Percentiles rank a stretch among this genome's conserved stretches.
These are phyloP conservation scores for Haplosporangium sp. DNA, from an alignment of 371 early-diverging fungal genomes.

Conservation along the genomic window DNA sequence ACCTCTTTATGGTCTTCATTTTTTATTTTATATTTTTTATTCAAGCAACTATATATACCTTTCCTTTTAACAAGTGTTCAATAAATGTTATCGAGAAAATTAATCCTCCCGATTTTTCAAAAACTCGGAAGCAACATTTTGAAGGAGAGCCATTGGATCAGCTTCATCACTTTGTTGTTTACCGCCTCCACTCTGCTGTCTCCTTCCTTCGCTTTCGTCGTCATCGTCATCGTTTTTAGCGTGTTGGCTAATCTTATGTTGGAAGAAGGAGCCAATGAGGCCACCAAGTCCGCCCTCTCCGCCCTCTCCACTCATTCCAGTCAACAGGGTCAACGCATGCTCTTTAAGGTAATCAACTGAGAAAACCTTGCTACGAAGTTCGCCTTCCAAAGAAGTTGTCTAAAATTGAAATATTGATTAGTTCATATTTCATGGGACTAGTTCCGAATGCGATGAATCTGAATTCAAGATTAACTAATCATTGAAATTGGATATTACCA, in stretches of 20 bases:
- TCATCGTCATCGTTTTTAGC: neutral
- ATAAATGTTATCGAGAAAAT: neutral
- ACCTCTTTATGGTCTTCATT: neutral
- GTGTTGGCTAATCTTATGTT: neutral
- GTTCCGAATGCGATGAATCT: no score
- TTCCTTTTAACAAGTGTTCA: slow-evolving; percentile 12
- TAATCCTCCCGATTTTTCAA: slow-evolving; percentile 19
- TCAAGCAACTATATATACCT: neutral
- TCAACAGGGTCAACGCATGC: slow-evolving; percentile 17
- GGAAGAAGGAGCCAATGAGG: slow-evolving; percentile 13
- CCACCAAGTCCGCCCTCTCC: slow-evolving; percentile 24
- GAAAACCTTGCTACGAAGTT: slow-evolving; percentile 44
- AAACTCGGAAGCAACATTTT: slow-evolving; percentile 25
- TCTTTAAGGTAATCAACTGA: slow-evolving; percentile 34
- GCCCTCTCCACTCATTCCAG: slow-evolving; percentile 14
- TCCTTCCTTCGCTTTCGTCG: neutral
- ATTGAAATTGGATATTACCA: slow-evolving; percentile 16
- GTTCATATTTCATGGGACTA: neutral
- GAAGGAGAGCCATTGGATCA: slow-evolving; percentile 6
- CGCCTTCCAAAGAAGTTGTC: slow-evolving; percentile 28
- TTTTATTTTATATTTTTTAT: neutral
- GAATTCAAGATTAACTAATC: no score
- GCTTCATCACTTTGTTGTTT: neutral
- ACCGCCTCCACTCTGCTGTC: neutral
- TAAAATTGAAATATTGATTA: neutral